These are phyloP conservation scores for Bretschneidera sinensis DNA, from an alignment of 345 rosid species.

Conservation along the genomic window DNA sequence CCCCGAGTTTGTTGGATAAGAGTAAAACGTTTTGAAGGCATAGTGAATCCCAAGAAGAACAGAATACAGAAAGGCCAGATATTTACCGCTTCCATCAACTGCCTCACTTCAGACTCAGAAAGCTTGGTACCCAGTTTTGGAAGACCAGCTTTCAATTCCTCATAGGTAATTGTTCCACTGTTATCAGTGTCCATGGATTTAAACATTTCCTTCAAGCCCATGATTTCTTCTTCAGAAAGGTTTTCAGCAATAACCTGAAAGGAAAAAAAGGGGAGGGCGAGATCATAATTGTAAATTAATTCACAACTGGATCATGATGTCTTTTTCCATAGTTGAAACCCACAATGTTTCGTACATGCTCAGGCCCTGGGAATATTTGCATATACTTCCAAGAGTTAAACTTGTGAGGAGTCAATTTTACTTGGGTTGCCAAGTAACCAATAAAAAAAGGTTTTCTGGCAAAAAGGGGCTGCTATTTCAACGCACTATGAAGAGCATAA, in stretches of 20 bases:
- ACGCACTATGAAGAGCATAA: too few species aligned
- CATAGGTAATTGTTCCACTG: constrained; percentile 80
- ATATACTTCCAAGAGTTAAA: constrained; percentile 1
- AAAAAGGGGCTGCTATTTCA: too few species aligned
- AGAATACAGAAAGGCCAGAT: constrained; percentile 16
- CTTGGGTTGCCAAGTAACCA: too few species aligned
- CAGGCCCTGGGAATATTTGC: neutral
- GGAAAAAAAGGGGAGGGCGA: too few species aligned
- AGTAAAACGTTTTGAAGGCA: too few species aligned
- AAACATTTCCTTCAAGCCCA: constrained; percentile 96
- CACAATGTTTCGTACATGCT: neutral
- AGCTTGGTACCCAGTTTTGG: constrained; percentile 84
- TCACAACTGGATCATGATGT: too few species aligned
- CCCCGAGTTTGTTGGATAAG: too few species aligned
- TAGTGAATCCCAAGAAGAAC: too few species aligned
- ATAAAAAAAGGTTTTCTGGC: too few species aligned
- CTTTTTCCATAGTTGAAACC: too few species aligned
- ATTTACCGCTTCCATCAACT: constrained; percentile 93
- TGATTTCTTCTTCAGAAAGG: constrained; percentile 95
- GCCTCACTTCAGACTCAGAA: constrained; percentile 83
- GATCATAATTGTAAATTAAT: too few species aligned
- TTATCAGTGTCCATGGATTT: constrained; percentile 92
- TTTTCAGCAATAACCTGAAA: constrained; percentile 91
- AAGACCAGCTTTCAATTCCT: constrained; percentile 92
- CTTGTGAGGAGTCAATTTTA: too few species aligned